A percentile compares a stretch with the other conserved stretches of the same genome.
Evolutionary conservation across 208 protist genomes (phyloP).

Genomic region (Leishmania mexicana): DNA sequence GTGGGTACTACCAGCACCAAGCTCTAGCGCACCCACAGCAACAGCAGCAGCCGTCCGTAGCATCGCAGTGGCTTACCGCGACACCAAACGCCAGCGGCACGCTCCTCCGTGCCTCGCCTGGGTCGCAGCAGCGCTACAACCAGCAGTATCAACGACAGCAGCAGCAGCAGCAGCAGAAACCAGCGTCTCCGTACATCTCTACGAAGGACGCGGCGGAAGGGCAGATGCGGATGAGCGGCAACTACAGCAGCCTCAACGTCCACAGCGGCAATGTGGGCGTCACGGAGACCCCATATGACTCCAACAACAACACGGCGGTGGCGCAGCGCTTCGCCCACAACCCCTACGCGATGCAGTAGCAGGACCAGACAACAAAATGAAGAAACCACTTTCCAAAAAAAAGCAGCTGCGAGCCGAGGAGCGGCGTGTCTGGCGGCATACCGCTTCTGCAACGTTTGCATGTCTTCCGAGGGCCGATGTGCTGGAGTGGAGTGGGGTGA

Average conservation of each 20-base stretch:
- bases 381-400: background rate
- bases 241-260: constrained; percentile 1
- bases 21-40: background rate
- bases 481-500: background rate
- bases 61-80: background rate
- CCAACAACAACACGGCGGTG: constrained; percentile 10
- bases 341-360: constrained; percentile 34
- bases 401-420: too few relatives aligned
- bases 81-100: constrained; percentile 22
- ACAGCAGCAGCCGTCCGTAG: background rate
- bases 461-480: too few relatives aligned
- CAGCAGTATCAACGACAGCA: constrained; percentile 16
- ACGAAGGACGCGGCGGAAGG: background rate
- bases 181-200: background rate
- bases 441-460: too few relatives aligned
- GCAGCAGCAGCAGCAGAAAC: constrained; percentile 14
- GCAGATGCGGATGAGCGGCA: constrained; percentile 8
- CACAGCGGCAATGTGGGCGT: background rate
- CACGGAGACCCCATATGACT: background rate
- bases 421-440: too few relatives aligned
- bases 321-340: constrained; percentile 37
- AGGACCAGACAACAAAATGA: background rate
- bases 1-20: background rate
- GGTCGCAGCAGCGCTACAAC: constrained; percentile 15
- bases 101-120: constrained; percentile 10